Base-by-base conservation (phyloP, 176 grass and related monocot genomes). In the Urochloa ruziziensis region DNA sequence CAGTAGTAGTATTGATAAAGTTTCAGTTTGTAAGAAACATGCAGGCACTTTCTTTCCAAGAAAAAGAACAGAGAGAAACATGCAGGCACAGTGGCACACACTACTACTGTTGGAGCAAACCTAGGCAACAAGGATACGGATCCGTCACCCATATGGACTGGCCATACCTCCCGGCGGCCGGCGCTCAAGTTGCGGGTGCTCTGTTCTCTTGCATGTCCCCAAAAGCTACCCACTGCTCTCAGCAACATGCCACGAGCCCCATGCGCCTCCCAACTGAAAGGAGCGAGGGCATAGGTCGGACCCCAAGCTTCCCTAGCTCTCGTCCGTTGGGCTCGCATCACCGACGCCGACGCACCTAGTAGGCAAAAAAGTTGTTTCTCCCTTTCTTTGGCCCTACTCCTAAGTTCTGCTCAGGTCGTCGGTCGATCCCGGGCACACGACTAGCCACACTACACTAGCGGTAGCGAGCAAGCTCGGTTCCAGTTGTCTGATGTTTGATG, bases 351-450 rank as follows among this genome's bases (percentile, higher is more conserved):
- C n/a, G n/a, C n/a, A n/a, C n/a, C n/a, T n/a, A n/a, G n/a, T n/a
- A n/a, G n/a, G n/a, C n/a, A n/a, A n/a, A n/a, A n/a, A n/a, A n/a
- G n/a, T n/a, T n/a, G n/a, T n/a, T n/a, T n/a, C n/a, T n/a, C n/a
- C n/a, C n/a, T n/a, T n/a, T 57, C 34, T 47, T 88, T 79, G 56
- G 56, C 51, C 74, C 80, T 47, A 28, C 51, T 21, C 69, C n/a
- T n/a, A 81, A 81, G 70, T 71, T 64, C 35, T 70, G 85, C 76
- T 47, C n/a, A 24, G 52, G 52, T 23, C 52, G 21, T 10, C n/a
- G 33, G 17, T 70, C 24, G 40, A 35, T 25, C 30, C 19, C 23
- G 19, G 3, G 5, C 72, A 70, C 62, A 43, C 18, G 7, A 52
- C 49, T 7, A 21, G 49, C 2, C n/a, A 18, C 40, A 6, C n/a